Evolutionary conservation across 2,329 filamentous ascomycete species (phyloP).

Genomic region (Leptodontidium sp.): DNA sequence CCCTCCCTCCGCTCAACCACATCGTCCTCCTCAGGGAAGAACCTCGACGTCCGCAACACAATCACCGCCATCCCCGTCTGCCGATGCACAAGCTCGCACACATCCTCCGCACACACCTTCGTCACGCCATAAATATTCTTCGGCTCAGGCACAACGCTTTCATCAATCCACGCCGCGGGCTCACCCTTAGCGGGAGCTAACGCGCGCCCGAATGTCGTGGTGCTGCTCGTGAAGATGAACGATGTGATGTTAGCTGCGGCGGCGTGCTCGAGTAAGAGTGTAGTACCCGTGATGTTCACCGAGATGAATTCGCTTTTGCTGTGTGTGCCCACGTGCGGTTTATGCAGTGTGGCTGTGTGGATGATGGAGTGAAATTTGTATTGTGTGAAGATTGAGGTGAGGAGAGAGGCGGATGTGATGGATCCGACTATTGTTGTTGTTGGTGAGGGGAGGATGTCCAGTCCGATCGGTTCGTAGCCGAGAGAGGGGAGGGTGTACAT

Average conservation of each 20-base stretch:
- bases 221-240: constrained; percentile 9
- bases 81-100: background rate
- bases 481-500: constrained; percentile 5
- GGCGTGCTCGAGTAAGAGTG: constrained; percentile 1
- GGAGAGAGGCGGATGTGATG: background rate
- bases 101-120: background rate
- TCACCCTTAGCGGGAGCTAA: background rate
- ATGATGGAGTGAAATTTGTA: background rate
- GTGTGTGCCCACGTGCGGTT: background rate
- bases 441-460: constrained; percentile 9
- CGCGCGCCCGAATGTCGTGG: constrained; percentile 2
- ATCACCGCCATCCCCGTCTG: background rate
- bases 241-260: background rate
- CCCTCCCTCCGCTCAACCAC: background rate
- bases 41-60: background rate
- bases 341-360: constrained; percentile 11
- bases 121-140: constrained; percentile 16
- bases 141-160: background rate
- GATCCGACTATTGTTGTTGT: background rate
- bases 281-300: background rate
- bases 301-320: background rate
- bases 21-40: constrained; percentile 12
- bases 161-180: background rate
- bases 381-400: background rate
- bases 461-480: constrained; percentile 5